Base-by-base conservation (phyloP, 768 basidiomycete species). In the Phallus indusiatus region DNA sequence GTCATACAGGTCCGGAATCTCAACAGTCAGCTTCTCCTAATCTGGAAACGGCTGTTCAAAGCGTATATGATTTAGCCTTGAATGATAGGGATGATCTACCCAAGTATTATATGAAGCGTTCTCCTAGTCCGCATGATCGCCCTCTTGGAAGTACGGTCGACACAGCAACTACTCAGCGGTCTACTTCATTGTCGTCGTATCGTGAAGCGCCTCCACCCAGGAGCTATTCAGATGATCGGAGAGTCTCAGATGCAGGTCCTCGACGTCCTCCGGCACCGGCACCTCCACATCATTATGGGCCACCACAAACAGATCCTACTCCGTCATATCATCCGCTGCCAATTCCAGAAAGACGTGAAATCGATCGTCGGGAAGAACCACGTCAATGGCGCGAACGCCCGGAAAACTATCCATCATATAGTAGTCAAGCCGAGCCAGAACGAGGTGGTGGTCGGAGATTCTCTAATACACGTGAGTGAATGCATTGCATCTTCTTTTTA, bases 301-400 rank as follows among this genome's bases (percentile, higher is more conserved):
- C 42, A 42, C 42, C 42, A 42, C 42, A 4, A 42, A 4, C 57
- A 17, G 21, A 47, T 1, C 11, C 21, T 34, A 4, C 42, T 42
- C 42, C 42, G 42, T n/a, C 12, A 42, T 42, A 12, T 14, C 42
- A n/a, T 10, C 50, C 50, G 2, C 49, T 28, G 9, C 7, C 48
- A 12, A 33, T 42, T 7, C 24, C 48, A 42, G 50, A 12, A 16
- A 35, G 49, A 34, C 17, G 33, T 17, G 33, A 42, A 12, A 21
- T 53, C n/a, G 49, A 59, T 17, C 57, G 57, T 17, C 57, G 50
- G 22, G 50, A 59, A 34, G 57, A 59, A 16, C 20, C 52, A 20
- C 57, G 57, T 12, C 57, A 59, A 42, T 59, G 57, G 57, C 57
- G 57, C 35, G 57, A 59, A 33, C 57, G 57, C 20, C n/a, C 42